phyloP scores from a whole-genome alignment of 1,284 basidiomycete species.

The Mixia osmundae region DNA sequence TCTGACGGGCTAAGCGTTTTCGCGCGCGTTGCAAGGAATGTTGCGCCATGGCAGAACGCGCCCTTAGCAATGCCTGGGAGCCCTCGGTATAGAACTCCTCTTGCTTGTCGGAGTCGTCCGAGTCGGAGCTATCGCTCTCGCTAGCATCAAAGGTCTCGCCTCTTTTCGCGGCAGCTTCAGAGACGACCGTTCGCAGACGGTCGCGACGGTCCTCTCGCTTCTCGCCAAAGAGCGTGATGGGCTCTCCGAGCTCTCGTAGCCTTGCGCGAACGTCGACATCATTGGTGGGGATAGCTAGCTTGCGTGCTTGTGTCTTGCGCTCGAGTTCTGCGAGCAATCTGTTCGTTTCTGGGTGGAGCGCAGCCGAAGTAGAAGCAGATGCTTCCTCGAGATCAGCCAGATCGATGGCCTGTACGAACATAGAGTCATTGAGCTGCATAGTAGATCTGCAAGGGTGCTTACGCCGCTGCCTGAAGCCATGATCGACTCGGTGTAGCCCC shows the following conservation, averaged over 20 bases:
- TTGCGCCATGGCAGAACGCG: slow-evolving; percentile 60
- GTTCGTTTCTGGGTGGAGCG: slow-evolving; percentile 3
- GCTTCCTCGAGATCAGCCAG: slow-evolving; percentile 7
- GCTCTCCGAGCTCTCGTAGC: slow-evolving; percentile 77
- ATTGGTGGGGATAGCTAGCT: slow-evolving; percentile 85
- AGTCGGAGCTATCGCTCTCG: slow-evolving; percentile 5
- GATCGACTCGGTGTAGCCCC: too few species aligned
- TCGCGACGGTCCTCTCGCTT: slow-evolving; percentile 47
- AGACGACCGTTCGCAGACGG: slow-evolving; percentile 74
- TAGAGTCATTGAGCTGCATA: too few species aligned
- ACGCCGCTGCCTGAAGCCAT: too few species aligned
- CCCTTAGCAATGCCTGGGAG: slow-evolving; percentile 54
- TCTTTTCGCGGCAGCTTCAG: slow-evolving; percentile 47
- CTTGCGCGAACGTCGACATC: slow-evolving; percentile 73
- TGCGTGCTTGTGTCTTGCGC: slow-evolving; percentile 78
- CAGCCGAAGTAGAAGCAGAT: too few species aligned
- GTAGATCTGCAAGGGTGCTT: too few species aligned
- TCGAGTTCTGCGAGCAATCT: slow-evolving; percentile 40
- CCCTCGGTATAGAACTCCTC: slow-evolving; percentile 96
- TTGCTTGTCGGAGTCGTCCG: slow-evolving; percentile 28
- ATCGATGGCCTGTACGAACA: too few species aligned
- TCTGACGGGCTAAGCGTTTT: slow-evolving; percentile 68
- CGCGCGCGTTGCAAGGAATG: slow-evolving; percentile 89
- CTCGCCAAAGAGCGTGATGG: slow-evolving; percentile 92
- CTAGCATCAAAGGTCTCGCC: slow-evolving; percentile 32